These are phyloP conservation scores for Exophiala sideris DNA, from an alignment of 2,329 filamentous ascomycete species.

Conservation along the genomic window DNA sequence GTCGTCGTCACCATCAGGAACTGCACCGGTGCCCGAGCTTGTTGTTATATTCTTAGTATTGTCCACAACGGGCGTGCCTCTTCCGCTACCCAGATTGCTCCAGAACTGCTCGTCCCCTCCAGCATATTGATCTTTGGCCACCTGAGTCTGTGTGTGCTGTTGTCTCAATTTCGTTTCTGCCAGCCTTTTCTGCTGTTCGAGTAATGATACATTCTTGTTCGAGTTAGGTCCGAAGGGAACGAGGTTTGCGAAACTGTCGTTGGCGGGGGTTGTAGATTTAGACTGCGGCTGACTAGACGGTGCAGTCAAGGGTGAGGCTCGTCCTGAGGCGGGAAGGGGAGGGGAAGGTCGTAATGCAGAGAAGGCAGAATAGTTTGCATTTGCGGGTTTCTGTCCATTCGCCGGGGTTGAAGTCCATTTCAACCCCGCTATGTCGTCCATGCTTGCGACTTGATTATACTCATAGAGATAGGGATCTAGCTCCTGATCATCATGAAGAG, in stretches of 20 bases:
- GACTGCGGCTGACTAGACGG: slow-evolving; percentile 34
- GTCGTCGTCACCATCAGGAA: slow-evolving; percentile 44
- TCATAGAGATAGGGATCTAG: neutral
- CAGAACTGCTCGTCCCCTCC: slow-evolving; percentile 65
- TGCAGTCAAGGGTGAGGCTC: slow-evolving; percentile 42
- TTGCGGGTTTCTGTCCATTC: slow-evolving; percentile 35
- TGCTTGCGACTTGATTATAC: slow-evolving; percentile 24
- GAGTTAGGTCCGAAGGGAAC: slow-evolving; percentile 55
- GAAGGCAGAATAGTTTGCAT: slow-evolving; percentile 36
- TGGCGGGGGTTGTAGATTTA: slow-evolving; percentile 41
- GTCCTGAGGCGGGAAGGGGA: slow-evolving; percentile 39
- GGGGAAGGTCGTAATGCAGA: slow-evolving; percentile 37
- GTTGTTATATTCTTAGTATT: slow-evolving; percentile 2
- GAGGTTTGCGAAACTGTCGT: slow-evolving; percentile 59
- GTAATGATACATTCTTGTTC: slow-evolving; percentile 66
- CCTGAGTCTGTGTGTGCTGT: slow-evolving; percentile 68
- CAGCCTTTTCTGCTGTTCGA: slow-evolving; percentile 65
- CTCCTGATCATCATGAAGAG: no score
- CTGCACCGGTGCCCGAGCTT: slow-evolving; percentile 2
- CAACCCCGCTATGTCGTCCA: slow-evolving; percentile 49
- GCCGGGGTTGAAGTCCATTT: slow-evolving; percentile 41
- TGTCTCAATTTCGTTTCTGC: slow-evolving; percentile 73
- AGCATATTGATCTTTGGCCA: slow-evolving; percentile 74
- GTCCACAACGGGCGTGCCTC: slow-evolving; percentile 40
- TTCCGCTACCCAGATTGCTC: slow-evolving; percentile 64